Evolutionary conservation across 2,329 filamentous ascomycete species (phyloP).

Genomic region (Diaporthe citriasiana): DNA sequence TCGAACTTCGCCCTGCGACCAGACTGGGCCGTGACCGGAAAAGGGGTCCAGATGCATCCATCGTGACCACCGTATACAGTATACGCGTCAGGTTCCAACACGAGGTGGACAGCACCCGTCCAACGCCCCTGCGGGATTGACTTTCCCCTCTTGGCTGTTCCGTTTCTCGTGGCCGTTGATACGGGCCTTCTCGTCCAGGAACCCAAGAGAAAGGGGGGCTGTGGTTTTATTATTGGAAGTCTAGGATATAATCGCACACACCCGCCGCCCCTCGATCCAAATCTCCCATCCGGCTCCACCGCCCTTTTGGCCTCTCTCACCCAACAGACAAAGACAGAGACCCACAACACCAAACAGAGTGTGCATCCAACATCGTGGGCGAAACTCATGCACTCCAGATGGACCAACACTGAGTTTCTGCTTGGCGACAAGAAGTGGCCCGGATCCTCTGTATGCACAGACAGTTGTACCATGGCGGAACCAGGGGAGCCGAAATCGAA

Average conservation of each 20-base stretch:
- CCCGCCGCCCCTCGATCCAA: constrained; percentile 27
- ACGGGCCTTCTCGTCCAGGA: neutral
- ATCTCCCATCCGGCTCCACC: constrained; percentile 18
- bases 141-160: constrained; percentile 20
- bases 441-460: constrained; percentile 25
- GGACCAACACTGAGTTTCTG: constrained; percentile 8
- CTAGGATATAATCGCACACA: constrained; percentile 30
- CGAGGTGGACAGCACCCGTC: constrained; percentile 28
- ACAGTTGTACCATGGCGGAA: constrained; percentile 29
- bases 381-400: constrained; percentile 24
- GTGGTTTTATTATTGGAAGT: constrained; percentile 28
- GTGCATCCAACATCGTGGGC: constrained; percentile 23
- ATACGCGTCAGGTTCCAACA: constrained; percentile 31
- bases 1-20: constrained; percentile 29
- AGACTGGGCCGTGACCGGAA: constrained; percentile 29
- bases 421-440: constrained; percentile 8
- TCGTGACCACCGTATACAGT: constrained; percentile 34
- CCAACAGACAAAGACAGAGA: neutral
- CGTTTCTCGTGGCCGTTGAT: constrained; percentile 12
- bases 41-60: constrained; percentile 31
- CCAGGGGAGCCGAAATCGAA: constrained; percentile 30
- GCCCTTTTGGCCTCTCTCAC: neutral
- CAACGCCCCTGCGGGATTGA: neutral
- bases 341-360: constrained; percentile 25
- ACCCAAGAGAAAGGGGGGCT: constrained; percentile 26